Conservation (phyloP, 192 early-diverging fungal species). For the Umbelopsis vinacea region DNA sequence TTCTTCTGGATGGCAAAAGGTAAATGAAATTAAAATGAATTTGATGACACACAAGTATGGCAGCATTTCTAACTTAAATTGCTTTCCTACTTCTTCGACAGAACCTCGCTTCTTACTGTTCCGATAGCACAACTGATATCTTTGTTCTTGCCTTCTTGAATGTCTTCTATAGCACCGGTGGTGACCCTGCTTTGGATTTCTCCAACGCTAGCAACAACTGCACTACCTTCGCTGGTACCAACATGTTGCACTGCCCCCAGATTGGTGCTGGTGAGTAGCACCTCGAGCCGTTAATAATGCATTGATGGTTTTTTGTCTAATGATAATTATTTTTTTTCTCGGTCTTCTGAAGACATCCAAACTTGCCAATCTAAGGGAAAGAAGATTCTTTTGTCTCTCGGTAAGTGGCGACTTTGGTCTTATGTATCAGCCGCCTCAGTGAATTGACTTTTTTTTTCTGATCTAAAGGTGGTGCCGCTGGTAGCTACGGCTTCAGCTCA, state of each 20-base stretch:
- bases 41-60: background rate
- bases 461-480: slow-evolving; percentile 60
- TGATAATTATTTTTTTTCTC: too few relatives aligned
- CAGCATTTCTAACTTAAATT: too few relatives aligned
- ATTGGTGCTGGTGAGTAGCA: slow-evolving; percentile 48
- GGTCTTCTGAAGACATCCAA: slow-evolving; percentile 51
- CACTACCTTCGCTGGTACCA: slow-evolving; percentile 59
- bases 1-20: slow-evolving; percentile 36
- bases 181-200: slow-evolving; percentile 69
- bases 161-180: slow-evolving; percentile 66
- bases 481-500: slow-evolving; percentile 62
- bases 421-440: background rate
- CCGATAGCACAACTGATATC: slow-evolving; percentile 52
- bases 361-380: slow-evolving; percentile 77
- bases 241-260: slow-evolving; percentile 68
- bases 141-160: slow-evolving; percentile 64
- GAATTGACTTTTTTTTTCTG: background rate
- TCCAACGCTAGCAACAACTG: slow-evolving; percentile 63
- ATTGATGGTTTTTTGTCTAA: background rate
- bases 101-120: slow-evolving; percentile 64
- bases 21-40: slow-evolving; percentile 14
- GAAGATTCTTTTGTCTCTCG: slow-evolving; percentile 70
- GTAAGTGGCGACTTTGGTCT: background rate
- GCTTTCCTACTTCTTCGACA: slow-evolving; percentile 22
- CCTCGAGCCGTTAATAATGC: background rate